Conservation (phyloP, 306 rosid species). For the Citrullus amarus region DNA sequence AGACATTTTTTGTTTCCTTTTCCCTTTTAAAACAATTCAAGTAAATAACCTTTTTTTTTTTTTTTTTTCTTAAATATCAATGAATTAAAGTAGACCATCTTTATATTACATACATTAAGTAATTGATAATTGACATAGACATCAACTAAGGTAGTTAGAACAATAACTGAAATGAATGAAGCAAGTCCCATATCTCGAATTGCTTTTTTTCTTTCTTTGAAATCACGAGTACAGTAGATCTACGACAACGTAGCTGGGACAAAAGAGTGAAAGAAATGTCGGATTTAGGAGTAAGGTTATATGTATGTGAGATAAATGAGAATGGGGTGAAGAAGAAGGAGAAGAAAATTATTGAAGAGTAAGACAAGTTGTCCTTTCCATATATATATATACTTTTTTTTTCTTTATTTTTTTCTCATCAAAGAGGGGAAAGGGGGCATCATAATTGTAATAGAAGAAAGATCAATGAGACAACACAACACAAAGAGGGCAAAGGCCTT, state of each 20-base stretch:
- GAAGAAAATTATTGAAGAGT: not conserved
- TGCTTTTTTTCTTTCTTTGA: not conserved
- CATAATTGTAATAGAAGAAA: conserved; percentile 4
- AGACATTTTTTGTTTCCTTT: too few species aligned
- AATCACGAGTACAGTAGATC: not conserved
- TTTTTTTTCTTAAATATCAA: not conserved
- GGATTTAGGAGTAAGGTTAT: not conserved
- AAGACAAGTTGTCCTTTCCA: conserved; percentile 1
- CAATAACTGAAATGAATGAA: not conserved
- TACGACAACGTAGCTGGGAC: not conserved
- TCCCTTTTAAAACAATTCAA: not conserved
- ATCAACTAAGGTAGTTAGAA: not conserved
- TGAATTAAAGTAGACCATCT: not conserved
- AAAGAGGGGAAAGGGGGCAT: not conserved
- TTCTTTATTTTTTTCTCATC: not conserved
- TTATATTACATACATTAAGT: not conserved
- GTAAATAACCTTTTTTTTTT: not conserved
- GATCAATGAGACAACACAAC: conserved; percentile 4
- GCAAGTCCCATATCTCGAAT: not conserved
- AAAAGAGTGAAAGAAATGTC: not conserved
- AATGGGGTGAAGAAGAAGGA: not conserved
- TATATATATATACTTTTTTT: not conserved
- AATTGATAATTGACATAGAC: not conserved
- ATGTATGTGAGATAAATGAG: not conserved
- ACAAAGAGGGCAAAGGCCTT: not conserved